Base-by-base conservation (phyloP, 495 filamentous ascomycete species). In the Aspergillus kassunensis region DNA sequence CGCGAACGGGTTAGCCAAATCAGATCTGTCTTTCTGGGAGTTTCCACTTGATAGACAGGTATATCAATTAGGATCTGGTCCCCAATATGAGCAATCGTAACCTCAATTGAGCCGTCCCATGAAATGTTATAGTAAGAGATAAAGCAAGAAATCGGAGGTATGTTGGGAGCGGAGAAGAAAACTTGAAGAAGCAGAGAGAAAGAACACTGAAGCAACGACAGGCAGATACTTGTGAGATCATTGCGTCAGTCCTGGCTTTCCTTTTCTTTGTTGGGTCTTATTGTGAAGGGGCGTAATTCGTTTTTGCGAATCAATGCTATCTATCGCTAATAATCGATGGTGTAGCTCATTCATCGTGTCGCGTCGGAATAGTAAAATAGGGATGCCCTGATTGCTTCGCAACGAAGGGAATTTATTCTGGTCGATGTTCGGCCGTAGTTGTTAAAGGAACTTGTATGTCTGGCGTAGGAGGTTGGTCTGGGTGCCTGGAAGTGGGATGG, bases 261-360 rank as follows among this genome's bases (percentile, higher is more conserved):
- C 45, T 53, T 53, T 42, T 27, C 44, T 50, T 36, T 27, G 24
- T 9, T 9, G 36, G 41, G 39, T n/a, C n/a, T n/a, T n/a, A n/a
- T n/a, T n/a, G n/a, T n/a, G 34, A 23, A 34, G 27, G 24, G 5
- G 41, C 42, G 42, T 53, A 45, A 58, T 29, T 56, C 44, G 27
- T 55, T 49, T 55, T 51, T 30, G 45, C 50, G 50, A 51, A 57
- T 47, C 52, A 53, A 58, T 43, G 54, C 52, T 48, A 53, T 57
- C 44, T 59, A 58, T 57, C 56, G 36, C 44, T 59, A 31, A 35
- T 55, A 39, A 59, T 55, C 44, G 48, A 55, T 49, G 44, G 33
- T 43, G 45, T 50, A 29, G 21, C 49, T 61, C 58, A 61, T 57
- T 57, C 51, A 45, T 61, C 54, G 44, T 61, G 48, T 55, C 43